A percentile compares a stretch with the other conserved stretches of the same genome.
These are phyloP conservation scores for Paecilomyces formosus DNA, from an alignment of 2,329 filamentous ascomycete genomes.

Conservation along the genomic window DNA sequence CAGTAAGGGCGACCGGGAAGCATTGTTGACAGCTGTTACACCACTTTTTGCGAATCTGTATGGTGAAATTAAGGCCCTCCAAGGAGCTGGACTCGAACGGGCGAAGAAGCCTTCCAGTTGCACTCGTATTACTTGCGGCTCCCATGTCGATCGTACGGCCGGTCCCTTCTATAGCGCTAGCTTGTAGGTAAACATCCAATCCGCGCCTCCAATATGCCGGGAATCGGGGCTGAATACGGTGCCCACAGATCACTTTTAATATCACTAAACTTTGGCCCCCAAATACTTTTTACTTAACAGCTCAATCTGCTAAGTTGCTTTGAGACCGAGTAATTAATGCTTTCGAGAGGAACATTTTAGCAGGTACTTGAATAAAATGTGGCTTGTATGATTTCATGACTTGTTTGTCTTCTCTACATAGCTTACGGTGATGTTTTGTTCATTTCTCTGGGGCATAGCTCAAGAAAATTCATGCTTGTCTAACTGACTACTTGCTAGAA, in stretches of 20 bases:
- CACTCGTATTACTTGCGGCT: not conserved
- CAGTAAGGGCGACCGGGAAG: not conserved
- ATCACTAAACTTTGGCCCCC: not conserved
- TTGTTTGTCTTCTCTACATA: too few relatives aligned
- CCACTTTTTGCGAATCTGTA: not conserved
- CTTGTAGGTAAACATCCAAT: not conserved
- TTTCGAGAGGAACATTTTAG: too few relatives aligned
- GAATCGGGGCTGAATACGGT: not conserved
- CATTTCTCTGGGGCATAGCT: too few relatives aligned
- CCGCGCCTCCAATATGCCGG: not conserved
- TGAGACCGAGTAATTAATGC: too few relatives aligned
- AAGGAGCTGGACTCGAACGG: not conserved
- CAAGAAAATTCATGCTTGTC: too few relatives aligned
- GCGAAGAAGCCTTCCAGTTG: not conserved
- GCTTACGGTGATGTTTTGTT: too few relatives aligned
- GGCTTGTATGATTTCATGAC: too few relatives aligned
- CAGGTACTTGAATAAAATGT: too few relatives aligned
- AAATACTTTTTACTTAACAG: not conserved
- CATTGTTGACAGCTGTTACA: not conserved
- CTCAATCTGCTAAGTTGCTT: too few relatives aligned
- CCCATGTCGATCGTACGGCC: not conserved
- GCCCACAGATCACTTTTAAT: not conserved
- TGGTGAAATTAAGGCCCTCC: not conserved
- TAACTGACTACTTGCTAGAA: not conserved
- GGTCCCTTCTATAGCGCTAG: not conserved